Percentiles rank a stretch among this genome's conserved stretches.
Conservation (phyloP, 2,329 filamentous ascomycete genomes). For the Trichophyton verrucosum region DNA sequence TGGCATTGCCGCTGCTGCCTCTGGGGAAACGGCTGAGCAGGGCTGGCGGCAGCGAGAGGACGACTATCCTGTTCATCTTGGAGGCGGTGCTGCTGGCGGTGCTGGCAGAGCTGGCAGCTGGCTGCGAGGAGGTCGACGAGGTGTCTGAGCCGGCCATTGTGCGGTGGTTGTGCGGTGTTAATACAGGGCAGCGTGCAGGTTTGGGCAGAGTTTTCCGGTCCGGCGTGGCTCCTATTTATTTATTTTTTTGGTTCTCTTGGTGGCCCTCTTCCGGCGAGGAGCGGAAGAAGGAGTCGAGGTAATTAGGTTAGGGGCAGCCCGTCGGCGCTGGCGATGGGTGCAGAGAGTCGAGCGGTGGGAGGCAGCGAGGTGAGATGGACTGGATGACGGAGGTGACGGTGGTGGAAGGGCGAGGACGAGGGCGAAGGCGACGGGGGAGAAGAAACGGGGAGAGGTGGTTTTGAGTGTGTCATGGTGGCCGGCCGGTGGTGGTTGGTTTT, state of each 20-base stretch:
- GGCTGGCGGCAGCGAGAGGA: slow-evolving; percentile 30
- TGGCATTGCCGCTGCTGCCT: slow-evolving; percentile 10
- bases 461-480: background rate
- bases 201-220: background rate
- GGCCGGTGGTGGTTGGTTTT: background rate
- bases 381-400: background rate
- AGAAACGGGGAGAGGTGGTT: background rate
- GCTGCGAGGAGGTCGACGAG: slow-evolving; percentile 11
- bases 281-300: background rate
- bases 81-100: slow-evolving; percentile 2
- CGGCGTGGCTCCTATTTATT: background rate
- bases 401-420: background rate
- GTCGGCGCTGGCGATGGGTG: background rate
- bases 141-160: background rate
- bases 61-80: slow-evolving; percentile 20
- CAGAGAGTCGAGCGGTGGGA: background rate
- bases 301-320: background rate
- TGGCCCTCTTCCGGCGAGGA: background rate
- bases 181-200: no score
- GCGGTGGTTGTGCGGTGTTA: background rate
- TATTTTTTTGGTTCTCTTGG: background rate
- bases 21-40: slow-evolving; percentile 26
- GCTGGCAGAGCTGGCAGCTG: slow-evolving; percentile 15
- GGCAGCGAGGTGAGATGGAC: background rate
- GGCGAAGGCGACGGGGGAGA: background rate